Evolutionary conservation across 306 rosid species (phyloP).

Genomic region (Ammopiptanthus mongolicus): DNA sequence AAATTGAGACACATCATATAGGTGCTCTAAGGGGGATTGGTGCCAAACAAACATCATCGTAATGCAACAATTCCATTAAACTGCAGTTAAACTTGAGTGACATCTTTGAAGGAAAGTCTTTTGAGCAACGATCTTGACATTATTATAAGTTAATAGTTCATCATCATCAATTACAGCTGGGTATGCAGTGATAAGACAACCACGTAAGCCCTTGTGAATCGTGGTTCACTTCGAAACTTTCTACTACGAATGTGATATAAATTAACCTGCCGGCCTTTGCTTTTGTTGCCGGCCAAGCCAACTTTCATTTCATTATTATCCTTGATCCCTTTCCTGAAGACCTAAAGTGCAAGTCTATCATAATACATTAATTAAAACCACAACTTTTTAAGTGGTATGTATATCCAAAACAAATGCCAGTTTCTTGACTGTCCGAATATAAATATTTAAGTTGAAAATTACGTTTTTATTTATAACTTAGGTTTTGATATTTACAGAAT

Average conservation of each 20-base stretch:
- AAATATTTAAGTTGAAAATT: neutral
- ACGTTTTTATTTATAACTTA: neutral
- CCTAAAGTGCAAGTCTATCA: neutral
- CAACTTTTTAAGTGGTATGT: neutral
- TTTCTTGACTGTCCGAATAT: neutral
- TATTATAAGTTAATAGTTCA: neutral
- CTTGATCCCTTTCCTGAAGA: neutral
- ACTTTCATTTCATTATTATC: neutral
- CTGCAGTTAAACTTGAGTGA: neutral
- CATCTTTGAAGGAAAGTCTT: neutral
- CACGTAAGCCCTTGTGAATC: neutral
- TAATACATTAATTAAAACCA: neutral
- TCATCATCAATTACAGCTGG: neutral
- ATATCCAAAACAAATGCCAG: neutral
- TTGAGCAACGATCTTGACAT: neutral
- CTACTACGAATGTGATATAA: neutral
- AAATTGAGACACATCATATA: too few relatives aligned
- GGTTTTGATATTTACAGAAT: neutral
- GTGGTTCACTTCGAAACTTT: neutral
- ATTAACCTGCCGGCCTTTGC: constrained; percentile 5
- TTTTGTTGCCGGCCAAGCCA: neutral
- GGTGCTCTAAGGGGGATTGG: too few relatives aligned
- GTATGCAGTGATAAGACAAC: neutral
- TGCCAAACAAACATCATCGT: neutral
- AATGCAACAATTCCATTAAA: neutral